Evolutionary conservation across 768 basidiomycete genomes (phyloP).

Genomic region (Macrocybe gigantea): DNA sequence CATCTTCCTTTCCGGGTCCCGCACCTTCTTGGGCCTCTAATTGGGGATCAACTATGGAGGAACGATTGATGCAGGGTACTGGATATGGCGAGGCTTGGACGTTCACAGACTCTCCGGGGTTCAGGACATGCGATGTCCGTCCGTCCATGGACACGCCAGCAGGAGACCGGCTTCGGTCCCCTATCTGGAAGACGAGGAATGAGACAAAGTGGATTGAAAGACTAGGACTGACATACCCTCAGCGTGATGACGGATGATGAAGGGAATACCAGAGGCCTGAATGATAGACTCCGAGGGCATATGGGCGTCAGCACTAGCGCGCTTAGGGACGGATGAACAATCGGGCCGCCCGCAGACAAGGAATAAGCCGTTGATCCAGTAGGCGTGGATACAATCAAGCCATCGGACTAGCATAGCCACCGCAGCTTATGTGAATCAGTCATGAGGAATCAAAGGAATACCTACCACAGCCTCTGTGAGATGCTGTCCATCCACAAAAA

Average conservation of each 20-base stretch:
- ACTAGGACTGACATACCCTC: constrained; percentile 40
- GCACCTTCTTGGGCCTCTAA: constrained; percentile 54
- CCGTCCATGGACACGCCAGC: constrained; percentile 95
- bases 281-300: constrained; percentile 87
- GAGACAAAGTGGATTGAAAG: constrained; percentile 1
- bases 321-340: constrained; percentile 88
- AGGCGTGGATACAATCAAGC: constrained; percentile 90
- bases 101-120: constrained; percentile 80
- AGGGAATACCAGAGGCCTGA: constrained; percentile 88
- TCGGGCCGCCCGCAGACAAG: constrained; percentile 91
- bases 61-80: constrained; percentile 89
- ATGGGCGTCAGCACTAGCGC: constrained; percentile 94
- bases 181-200: constrained; percentile 48
- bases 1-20: constrained; percentile 78
- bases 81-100: constrained; percentile 84
- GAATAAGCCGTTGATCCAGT: constrained; percentile 98
- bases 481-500: constrained; percentile 91
- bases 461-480: constrained; percentile 92
- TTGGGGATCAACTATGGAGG: constrained; percentile 58
- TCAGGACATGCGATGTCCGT: constrained; percentile 73
- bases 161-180: constrained; percentile 76
- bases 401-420: constrained; percentile 63
- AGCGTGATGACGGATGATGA: constrained; percentile 71
- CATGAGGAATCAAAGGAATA: constrained; percentile 13
- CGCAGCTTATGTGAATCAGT: constrained; percentile 6